Conservation (phyloP, 345 rosid species). For the Odontarrhena argentea region DNA sequence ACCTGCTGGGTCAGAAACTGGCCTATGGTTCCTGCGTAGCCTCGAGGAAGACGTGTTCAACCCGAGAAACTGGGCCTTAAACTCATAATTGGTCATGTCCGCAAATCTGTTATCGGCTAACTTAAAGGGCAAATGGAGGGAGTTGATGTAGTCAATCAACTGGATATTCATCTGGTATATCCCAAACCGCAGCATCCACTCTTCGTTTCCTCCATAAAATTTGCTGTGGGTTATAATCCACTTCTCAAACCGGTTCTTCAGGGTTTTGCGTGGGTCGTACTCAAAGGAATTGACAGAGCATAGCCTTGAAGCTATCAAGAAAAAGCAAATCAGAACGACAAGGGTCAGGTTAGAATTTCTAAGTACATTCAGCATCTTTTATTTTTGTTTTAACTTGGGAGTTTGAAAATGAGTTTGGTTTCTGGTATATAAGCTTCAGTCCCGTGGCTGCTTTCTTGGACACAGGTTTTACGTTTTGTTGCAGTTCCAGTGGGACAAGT, state of each 20-base stretch:
- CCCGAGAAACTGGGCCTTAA: slow-evolving; percentile 54
- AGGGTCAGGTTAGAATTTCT: slow-evolving; percentile 38
- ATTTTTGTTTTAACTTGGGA: slow-evolving; percentile 15
- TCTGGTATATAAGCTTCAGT: slow-evolving; percentile 39
- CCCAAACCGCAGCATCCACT: slow-evolving; percentile 58
- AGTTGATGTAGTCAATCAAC: slow-evolving; percentile 66
- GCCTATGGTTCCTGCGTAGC: slow-evolving; percentile 8
- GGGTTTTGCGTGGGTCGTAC: slow-evolving; percentile 35
- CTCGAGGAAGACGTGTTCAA: slow-evolving; percentile 11
- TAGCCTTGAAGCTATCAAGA: slow-evolving; percentile 44
- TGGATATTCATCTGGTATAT: slow-evolving; percentile 65
- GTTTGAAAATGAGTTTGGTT: slow-evolving; percentile 34
- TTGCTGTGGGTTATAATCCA: slow-evolving; percentile 54
- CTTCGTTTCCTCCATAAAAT: slow-evolving; percentile 48
- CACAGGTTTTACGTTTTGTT: slow-evolving; percentile 40
- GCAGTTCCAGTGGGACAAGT: slow-evolving; percentile 37
- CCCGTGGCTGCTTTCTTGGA: slow-evolving; percentile 35
- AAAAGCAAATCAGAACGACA: slow-evolving; percentile 32
- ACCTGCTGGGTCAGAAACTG: background rate
- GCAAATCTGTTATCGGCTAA: slow-evolving; percentile 80
- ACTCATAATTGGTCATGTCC: slow-evolving; percentile 80
- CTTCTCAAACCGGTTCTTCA: slow-evolving; percentile 52
- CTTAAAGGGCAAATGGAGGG: slow-evolving; percentile 58
- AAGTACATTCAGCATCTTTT: slow-evolving; percentile 35
- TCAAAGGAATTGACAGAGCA: slow-evolving; percentile 13